Base-by-base conservation (phyloP, 345 rosid genomes). In the Linum tenue region DNA sequence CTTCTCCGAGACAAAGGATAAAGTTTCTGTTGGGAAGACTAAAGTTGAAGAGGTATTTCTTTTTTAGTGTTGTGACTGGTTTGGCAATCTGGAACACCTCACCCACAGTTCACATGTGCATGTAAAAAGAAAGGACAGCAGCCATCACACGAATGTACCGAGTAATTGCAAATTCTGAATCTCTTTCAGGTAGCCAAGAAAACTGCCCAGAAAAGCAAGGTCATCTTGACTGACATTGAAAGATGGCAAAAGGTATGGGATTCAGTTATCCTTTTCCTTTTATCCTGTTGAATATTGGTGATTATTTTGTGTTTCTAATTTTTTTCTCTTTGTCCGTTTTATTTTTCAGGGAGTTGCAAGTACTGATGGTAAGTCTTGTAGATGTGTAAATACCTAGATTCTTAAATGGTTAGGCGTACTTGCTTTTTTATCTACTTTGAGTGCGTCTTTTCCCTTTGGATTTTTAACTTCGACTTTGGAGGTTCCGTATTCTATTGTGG, bases 331-430 rank as follows among this genome's bases (percentile, higher is more conserved):
- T 48, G 53, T 12, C 31, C 31, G 31, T 22, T 22, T 42, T 48
- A 44, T 12, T 75, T 63, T 81, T 74, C 94, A 92, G 98, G 98
- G 98, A 74, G 96, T 92, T 66, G 98, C 98, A 38, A 88, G 97
- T 78, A 83, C 90, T 58, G 98, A 92, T 78, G 91, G 98, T 90
- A 79, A 81, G 83, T 68, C 67, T 64, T 42, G 42, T 63, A 40
- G 14, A 67, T 56, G 67, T 68, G 53, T 15, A n/a, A 35, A 36
- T 40, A 11, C 56, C 31, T 63, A 55, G 31, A 43, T 59, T 16
- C 8, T 50, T 35, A 11, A 56, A 65, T 65, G 64, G 3, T 38
- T 1, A 8, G 15, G 12, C 15, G 22, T 10, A 4, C 39, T 44
- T 41, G 5, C 3, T 22, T 22, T 36, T 14, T 70, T 22, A 22